Evolutionary conservation across 306 rosid genomes (phyloP).

Genomic region (Rubus idaeus): DNA sequence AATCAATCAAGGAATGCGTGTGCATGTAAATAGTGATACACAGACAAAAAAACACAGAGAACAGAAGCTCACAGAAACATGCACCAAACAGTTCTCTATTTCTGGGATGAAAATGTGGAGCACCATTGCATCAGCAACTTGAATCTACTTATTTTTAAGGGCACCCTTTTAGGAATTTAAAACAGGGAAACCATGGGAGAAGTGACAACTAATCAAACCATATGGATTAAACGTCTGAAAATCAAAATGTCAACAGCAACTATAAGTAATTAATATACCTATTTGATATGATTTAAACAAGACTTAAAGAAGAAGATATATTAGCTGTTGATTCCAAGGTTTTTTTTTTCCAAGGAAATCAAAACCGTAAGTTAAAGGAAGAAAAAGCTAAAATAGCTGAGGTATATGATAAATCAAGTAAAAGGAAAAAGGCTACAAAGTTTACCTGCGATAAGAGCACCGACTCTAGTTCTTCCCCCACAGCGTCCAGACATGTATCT

Average conservation of each 20-base stretch:
- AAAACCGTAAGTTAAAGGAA: neutral
- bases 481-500: constrained; percentile 51
- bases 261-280: no score
- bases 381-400: neutral
- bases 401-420: neutral
- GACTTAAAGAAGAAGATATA: neutral
- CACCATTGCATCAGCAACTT: neutral
- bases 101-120: neutral
- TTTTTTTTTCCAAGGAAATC: neutral
- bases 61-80: neutral
- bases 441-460: constrained; percentile 65
- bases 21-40: neutral
- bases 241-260: neutral
- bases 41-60: neutral
- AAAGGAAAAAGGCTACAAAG: neutral
- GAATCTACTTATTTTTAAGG: neutral
- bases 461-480: constrained; percentile 42
- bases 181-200: neutral
- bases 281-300: neutral
- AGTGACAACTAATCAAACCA: neutral
- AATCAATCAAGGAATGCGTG: neutral
- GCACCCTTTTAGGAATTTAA: neutral
- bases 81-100: neutral
- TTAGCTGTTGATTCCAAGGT: neutral
- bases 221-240: neutral